Evolutionary conservation across 2,329 filamentous ascomycete species (phyloP).

Genomic region (Trichoderma aggressivum): DNA sequence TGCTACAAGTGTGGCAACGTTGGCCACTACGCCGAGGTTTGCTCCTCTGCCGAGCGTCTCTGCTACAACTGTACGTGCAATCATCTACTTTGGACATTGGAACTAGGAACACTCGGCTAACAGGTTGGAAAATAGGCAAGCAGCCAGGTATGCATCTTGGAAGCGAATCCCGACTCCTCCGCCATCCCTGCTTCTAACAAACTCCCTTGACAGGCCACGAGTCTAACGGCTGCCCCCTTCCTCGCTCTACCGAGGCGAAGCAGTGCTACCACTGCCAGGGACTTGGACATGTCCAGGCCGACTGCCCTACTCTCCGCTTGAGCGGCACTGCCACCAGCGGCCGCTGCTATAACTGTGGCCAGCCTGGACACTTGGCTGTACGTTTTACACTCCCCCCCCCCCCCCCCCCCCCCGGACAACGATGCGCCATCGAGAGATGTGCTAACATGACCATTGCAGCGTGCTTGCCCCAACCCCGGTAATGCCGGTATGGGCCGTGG

Average conservation of each 20-base stretch:
- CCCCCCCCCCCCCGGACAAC: too few species aligned
- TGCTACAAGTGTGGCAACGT: constrained; percentile 84
- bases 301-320: constrained; percentile 93
- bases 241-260: constrained; percentile 96
- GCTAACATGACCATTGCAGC: constrained; percentile 42
- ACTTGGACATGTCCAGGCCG: constrained; percentile 95
- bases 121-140: constrained; percentile 55
- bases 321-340: constrained; percentile 78
- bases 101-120: constrained; percentile 22
- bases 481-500: constrained; percentile 61
- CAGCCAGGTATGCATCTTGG: constrained; percentile 59
- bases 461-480: constrained; percentile 77
- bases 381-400: constrained; percentile 35
- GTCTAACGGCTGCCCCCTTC: constrained; percentile 94
- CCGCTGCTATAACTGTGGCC: constrained; percentile 95
- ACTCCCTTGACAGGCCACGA: constrained; percentile 64
- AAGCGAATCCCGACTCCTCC: neutral
- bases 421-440: neutral
- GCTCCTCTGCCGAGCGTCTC: constrained; percentile 94
- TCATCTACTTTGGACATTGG: neutral
- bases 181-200: constrained; percentile 5
- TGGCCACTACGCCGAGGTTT: constrained; percentile 82
- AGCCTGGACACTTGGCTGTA: constrained; percentile 88
- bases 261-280: constrained; percentile 99
- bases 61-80: constrained; percentile 91